These are phyloP conservation scores for Blastobotrys americana DNA, from an alignment of 805 yeast species.

Conservation along the genomic window DNA sequence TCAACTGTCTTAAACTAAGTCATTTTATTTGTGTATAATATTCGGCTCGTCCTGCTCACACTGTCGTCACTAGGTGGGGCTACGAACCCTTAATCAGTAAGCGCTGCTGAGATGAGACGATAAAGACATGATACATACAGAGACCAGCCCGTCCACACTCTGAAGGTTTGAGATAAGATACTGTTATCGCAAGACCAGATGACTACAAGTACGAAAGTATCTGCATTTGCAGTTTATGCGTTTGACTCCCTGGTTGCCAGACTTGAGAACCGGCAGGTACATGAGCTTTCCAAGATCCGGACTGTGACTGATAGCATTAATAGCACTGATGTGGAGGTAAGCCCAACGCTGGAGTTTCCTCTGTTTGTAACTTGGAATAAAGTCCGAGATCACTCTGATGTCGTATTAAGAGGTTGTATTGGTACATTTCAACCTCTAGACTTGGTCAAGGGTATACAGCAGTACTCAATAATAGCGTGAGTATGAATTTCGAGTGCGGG, in stretches of 20 bases:
- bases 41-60: no score
- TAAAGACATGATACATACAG: no score
- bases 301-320: constrained; percentile 4
- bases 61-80: no score
- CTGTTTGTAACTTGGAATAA: constrained; percentile 83
- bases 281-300: constrained; percentile 12
- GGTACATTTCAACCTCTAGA: constrained; percentile 68
- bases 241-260: constrained; percentile 34
- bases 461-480: constrained; percentile 52
- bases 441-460: constrained; percentile 50
- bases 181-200: no score
- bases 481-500: constrained; percentile 7
- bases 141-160: no score
- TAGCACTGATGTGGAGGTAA: constrained; percentile 1
- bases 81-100: no score
- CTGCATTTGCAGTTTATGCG: constrained; percentile 36
- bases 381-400: constrained; percentile 20
- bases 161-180: no score
- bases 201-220: neutral
- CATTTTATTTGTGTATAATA: no score
- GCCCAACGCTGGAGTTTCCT: constrained; percentile 36
- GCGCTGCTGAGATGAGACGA: no score
- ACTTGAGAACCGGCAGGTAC: constrained; percentile 17
- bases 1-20: no score
- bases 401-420: constrained; percentile 76